Evolutionary conservation across 2,329 filamentous ascomycete species (phyloP), one percentile per base, ranked within the genome.

Genomic region (Sarocladium oryzae): DNA sequence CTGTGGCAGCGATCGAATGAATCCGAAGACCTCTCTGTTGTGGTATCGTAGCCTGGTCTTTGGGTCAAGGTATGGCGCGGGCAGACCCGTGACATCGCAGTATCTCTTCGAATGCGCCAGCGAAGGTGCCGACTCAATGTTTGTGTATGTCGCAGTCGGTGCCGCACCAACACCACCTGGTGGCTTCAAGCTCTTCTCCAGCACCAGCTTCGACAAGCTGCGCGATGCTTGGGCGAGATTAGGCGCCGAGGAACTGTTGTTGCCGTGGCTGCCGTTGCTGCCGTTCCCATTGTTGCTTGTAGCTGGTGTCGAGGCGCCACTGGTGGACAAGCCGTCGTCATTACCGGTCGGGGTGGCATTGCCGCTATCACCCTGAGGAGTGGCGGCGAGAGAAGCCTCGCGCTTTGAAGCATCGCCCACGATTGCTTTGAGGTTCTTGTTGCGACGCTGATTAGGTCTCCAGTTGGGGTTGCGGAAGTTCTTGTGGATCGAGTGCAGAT

Each of bases 371-470:
- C 89, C 88, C 64, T 88, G 86, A 0, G 89, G 78, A 1, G 81
- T 96, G 15, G 86, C 89, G 63, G 91, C 77, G 32, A 88, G 78
- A 3, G 90, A 95, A n/a, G 89, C 89, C 73, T 97, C 92, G 64
- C 87, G 89, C 59, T 89, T 86, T 20, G 88, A 82, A 11, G 87
- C 88, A 62, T 99, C 93, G 54, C 89, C 87, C 55, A 99, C 78
- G 56, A 99, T 93, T 61, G 95, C 89, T 70, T 97, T 97, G 70
- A 97, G 85, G 69, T 96, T 97, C 76, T 99, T 99, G 81, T 99
- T 99, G 69, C 93, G 89, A 49, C 93, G 90, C 69, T 91, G 86
- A 58, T 92, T 89, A 15, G 93, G 89, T 64, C 88, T 90, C 93
- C 93, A 99, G 66, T 82, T 74, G 2, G 86, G 76, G 65, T 90